Evolutionary conservation across 2,329 filamentous ascomycete species (phyloP), one percentile per base, ranked within the genome.

Genomic region (Colletotrichum sp.): DNA sequence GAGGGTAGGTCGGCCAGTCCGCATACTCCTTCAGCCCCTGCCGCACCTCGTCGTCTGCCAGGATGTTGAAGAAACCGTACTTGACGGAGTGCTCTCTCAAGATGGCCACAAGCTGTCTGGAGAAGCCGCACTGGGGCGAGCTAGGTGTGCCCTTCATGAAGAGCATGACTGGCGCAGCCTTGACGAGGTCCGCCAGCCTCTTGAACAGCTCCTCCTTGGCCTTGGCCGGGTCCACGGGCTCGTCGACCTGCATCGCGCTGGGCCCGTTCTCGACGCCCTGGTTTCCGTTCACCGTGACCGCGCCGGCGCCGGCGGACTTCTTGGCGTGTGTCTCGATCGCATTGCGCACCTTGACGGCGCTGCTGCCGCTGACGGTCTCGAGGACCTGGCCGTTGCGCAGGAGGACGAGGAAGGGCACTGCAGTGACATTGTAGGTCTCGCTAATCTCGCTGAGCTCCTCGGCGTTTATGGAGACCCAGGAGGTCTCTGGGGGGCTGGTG

Each of bases 51-150:
- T 99, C 96, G 84, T 99, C 97, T 78, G 97, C 97, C 80, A 99
- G 87, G 78, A 99, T 99, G 84, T 99, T 99, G 89, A 99, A 99
- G 89, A 99, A 99, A 24, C 97, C 97, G 84, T 99, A 99, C 84
- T 98, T 95, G 76, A 99, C 94, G 66, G 94, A 94, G 83, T 95
- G 93, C 86, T 99, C 96, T 68, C 97, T 92, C 81, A 99, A 87
- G 63, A 99, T 91, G 30, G 89, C 93, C 59, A 99, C 97, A 60
- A 98, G 88, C 87, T 98, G 96, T 79, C 96, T 90, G 79, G 95
- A 98, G 87, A 99, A 99, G 4, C 97, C 96, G 82, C 96, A 98
- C 85, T 98, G 95, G 2, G 96, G 96, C 36, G 92, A 91, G 79
- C 93, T 95, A 0, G 96, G 96, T 4, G 95, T 98, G n/a, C 96